Evolutionary conservation across 169 alveolate genomes (phyloP), one percentile per base, ranked within the genome.

Genomic region (Eimeria brunetti): DNA sequence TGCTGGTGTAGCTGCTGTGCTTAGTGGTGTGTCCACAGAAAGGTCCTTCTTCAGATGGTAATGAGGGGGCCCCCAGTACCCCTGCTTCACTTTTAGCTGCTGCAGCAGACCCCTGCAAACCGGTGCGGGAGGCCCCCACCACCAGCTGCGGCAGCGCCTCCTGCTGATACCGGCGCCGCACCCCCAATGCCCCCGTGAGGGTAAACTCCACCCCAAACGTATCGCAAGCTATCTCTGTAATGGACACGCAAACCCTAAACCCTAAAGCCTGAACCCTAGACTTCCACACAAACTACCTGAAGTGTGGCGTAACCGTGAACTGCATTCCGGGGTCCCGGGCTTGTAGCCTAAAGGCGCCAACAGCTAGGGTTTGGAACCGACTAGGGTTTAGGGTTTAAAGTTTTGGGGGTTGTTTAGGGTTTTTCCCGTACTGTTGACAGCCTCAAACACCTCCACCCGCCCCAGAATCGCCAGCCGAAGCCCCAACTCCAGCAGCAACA

Each of bases 171-270:
- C 80, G 33, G 24, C 97, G 73, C 38, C 96, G 71, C 38, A 91
- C 84, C 75, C 97, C 97, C 51, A 36, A 60, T 7, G 91, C 97
- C 18, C 97, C 97, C 46, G 96, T 95, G 71, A 95, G 64, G 80
- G 51, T 46, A 69, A 86, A 95, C 20, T 62, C 41, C 67, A 95
- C 85, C 49, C 94, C 96, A 27, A 51, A 89, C n/a, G 89, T 81
- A 67, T 69, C 78, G 58, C 95, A 93, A 0, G 97, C 97, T 30
- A 64, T 49, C 12, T 62, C 97, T 78, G 94, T 0, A 46, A 60
- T n/a, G 11, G 20, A 30, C 60, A 16, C 69, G 18, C 64, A 60
- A 53, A 0, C 88, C 58, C 58, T 30, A 27, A 2, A 46, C 84
- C 75, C 69, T 60, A 41, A 27, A 53, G 73, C 56, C 53, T 24